Base-by-base conservation (phyloP, 23 red algal genomes). In the Agarophyton chilense region DNA sequence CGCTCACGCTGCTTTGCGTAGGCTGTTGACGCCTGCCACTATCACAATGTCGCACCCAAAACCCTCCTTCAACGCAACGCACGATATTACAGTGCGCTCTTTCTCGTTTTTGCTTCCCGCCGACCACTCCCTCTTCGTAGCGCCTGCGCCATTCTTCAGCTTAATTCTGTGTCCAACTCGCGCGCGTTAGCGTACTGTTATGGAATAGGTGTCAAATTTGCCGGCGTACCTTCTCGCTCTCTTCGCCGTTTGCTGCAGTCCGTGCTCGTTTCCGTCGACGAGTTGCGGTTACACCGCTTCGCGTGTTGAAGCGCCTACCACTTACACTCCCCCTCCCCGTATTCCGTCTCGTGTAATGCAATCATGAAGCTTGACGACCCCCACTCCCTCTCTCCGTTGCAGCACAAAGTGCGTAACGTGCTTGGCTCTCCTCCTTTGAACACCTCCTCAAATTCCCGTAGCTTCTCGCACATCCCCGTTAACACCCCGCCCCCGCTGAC, bases 31-130 rank as follows among this genome's bases (percentile, higher is more conserved):
- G 4, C 26, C 61, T n/a, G n/a, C n/a, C n/a, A n/a, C n/a, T n/a
- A n/a, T n/a, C n/a, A n/a, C n/a, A 66, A 66, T 66, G 33, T 66
- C 61, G 24, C 61, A 26, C 56, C 56, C n/a, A n/a, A n/a, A n/a
- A n/a, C n/a, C 56, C 33, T 24, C 61, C 34, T 4, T 2, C 16
- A 13, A 66, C 34, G n/a, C 4, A 21, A 13, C 2, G 51, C 51
- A 21, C 7, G 4, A 21, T 6, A 54, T 54, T 10, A 14, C 45
- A 21, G 17, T 2, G 51, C 51, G 6, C 17, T 21, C 61, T 12
- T 26, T 5, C 61, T 12, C n/a, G n/a, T n/a, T n/a, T n/a, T n/a
- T n/a, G n/a, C n/a, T n/a, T n/a, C n/a, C n/a, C n/a, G n/a, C n/a
- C n/a, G n/a, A n/a, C n/a, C n/a, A n/a, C n/a, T n/a, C n/a, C n/a